These are phyloP conservation scores for Chrysoporthe cubensis DNA, from an alignment of 2,329 filamentous ascomycete genomes.

Conservation along the genomic window DNA sequence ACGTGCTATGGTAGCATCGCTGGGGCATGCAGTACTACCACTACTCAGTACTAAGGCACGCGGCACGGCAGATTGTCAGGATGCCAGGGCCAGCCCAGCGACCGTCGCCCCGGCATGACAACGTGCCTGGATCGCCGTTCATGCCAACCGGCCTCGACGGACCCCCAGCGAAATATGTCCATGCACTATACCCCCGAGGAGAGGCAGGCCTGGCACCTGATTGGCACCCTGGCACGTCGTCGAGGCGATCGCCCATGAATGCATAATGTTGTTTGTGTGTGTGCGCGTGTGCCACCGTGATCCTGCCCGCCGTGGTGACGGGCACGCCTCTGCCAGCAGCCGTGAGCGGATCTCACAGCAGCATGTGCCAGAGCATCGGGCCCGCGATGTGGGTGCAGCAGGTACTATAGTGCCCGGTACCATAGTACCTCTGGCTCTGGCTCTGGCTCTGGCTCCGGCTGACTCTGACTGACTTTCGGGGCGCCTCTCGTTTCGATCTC, in stretches of 20 bases:
- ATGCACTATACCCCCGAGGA: slow-evolving; percentile 9
- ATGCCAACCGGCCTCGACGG: slow-evolving; percentile 11
- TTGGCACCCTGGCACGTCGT: not conserved
- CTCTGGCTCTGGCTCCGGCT: not conserved
- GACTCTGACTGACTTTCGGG: not conserved
- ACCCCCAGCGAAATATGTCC: slow-evolving; percentile 3
- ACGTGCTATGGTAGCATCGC: not conserved
- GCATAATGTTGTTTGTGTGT: slow-evolving; percentile 8
- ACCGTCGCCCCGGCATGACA: not conserved
- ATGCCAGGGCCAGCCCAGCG: not conserved
- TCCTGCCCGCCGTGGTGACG: not conserved
- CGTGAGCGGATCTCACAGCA: not conserved
- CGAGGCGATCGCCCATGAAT: not conserved
- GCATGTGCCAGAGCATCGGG: not conserved
- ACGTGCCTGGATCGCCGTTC: slow-evolving; percentile 7
- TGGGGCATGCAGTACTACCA: too few species aligned
- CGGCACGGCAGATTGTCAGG: slow-evolving; percentile 1
- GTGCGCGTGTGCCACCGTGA: not conserved
- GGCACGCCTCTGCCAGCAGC: not conserved
- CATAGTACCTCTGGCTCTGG: not conserved
- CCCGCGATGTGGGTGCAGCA: not conserved
- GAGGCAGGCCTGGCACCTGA: not conserved
- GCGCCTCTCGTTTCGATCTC: not conserved
- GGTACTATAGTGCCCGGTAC: too few species aligned
- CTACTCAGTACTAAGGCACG: not conserved